Evolutionary conservation across 2,329 filamentous ascomycete species (phyloP).

Genomic region (Penicillium olsonii): DNA sequence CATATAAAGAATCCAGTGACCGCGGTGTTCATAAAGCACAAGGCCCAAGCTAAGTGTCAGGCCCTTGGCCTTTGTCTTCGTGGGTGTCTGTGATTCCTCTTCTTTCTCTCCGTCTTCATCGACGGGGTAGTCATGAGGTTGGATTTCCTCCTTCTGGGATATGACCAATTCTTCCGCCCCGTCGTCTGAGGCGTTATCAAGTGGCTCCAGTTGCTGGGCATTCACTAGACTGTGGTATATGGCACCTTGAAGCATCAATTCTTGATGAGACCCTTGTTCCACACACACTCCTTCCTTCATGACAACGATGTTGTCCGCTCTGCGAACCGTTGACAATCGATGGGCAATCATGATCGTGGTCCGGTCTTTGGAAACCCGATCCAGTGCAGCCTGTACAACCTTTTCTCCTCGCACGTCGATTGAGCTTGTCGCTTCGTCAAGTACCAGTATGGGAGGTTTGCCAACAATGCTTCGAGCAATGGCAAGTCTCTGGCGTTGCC

Average conservation of each 20-base stretch:
- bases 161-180: neutral
- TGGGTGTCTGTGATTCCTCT: neutral
- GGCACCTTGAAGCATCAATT: constrained; percentile 63
- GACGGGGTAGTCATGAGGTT: neutral
- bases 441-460: constrained; percentile 64
- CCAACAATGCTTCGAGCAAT: constrained; percentile 72
- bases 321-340: constrained; percentile 70
- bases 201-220: constrained; percentile 36
- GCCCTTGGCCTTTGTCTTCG: neutral
- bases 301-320: constrained; percentile 78
- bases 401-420: constrained; percentile 58
- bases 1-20: constrained; percentile 3
- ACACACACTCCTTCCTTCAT: constrained; percentile 69
- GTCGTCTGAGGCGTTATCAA: neutral
- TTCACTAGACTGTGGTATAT: constrained; percentile 69
- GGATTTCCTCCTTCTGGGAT: constrained; percentile 1
- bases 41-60: neutral
- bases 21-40: neutral
- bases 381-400: constrained; percentile 57
- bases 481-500: constrained; percentile 79
- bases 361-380: constrained; percentile 59
- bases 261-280: constrained; percentile 75
- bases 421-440: constrained; percentile 77
- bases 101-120: neutral
- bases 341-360: constrained; percentile 80